Evolutionary conservation across 2,329 filamentous ascomycete species (phyloP).

Genomic region (Colletotrichum liaoningense): DNA sequence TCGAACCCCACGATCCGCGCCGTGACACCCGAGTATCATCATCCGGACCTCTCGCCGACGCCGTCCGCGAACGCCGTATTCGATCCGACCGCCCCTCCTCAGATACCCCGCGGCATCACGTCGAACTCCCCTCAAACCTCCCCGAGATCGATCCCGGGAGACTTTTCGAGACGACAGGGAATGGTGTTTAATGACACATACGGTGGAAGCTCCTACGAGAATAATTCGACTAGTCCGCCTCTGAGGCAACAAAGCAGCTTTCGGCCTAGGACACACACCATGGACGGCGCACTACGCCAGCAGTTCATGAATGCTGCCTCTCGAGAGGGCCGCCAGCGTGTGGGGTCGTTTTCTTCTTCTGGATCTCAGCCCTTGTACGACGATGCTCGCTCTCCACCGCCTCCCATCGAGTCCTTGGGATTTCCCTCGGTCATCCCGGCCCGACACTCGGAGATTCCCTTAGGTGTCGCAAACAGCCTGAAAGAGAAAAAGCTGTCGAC

Average conservation of each 20-base stretch:
- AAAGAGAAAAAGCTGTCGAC: conserved; percentile 61
- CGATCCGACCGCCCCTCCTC: conserved; percentile 21
- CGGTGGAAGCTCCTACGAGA: conserved; percentile 59
- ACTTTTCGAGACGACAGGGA: conserved; percentile 64
- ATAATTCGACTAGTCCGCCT: conserved; percentile 52
- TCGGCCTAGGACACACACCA: conserved; percentile 67
- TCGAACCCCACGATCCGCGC: conserved; percentile 66
- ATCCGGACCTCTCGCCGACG: conserved; percentile 21
- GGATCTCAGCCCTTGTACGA: conserved; percentile 65
- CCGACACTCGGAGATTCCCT: conserved; percentile 34
- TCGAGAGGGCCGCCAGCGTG: conserved; percentile 68
- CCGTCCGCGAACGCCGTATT: conserved; percentile 23
- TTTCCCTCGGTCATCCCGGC: conserved; percentile 55
- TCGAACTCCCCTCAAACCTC: conserved; percentile 57
- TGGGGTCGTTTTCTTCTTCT: conserved; percentile 78
- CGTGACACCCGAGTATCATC: conserved; percentile 70
- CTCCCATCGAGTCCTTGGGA: conserved; percentile 55
- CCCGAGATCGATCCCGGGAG: conserved; percentile 58
- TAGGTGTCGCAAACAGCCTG: conserved; percentile 41
- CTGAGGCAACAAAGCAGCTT: conserved; percentile 47
- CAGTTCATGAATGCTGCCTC: conserved; percentile 51
- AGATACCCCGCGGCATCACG: conserved; percentile 45
- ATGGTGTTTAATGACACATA: conserved; percentile 71
- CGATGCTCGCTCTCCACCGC: conserved; percentile 55
- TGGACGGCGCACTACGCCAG: conserved; percentile 66